Conservation (phyloP, 371 early-diverging fungal species). For the Actinomortierella ambigua region DNA sequence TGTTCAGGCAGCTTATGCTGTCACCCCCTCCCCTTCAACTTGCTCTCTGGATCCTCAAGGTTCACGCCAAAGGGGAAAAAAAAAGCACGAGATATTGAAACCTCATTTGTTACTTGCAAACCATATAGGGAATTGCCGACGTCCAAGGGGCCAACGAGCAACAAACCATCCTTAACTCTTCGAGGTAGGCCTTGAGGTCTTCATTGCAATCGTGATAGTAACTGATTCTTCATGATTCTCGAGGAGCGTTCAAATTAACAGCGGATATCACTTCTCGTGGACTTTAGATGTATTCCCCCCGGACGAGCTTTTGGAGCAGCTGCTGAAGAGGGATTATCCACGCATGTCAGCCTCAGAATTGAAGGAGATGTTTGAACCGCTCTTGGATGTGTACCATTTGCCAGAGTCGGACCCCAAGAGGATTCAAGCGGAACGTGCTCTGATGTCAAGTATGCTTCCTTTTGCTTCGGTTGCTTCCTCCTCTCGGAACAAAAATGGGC, state of each 20-base stretch:
- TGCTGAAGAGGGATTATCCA: conserved; percentile 14
- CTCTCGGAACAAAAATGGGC: too few species aligned
- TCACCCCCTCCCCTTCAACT: too few species aligned
- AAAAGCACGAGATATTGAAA: too few species aligned
- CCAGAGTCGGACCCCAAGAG: conserved; percentile 23
- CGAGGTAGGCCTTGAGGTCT: neutral
- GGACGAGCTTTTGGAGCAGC: conserved; percentile 21
- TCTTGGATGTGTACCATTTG: conserved; percentile 21
- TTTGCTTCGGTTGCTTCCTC: too few species aligned
- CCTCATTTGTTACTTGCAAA: too few species aligned
- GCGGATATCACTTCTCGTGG: neutral
- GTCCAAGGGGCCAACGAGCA: too few species aligned
- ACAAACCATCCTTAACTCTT: neutral
- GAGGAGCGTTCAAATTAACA: neutral
- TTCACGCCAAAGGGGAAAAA: too few species aligned
- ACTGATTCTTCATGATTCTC: conserved; percentile 17
- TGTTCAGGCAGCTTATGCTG: too few species aligned
- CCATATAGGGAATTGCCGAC: too few species aligned
- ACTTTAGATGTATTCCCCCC: conserved; percentile 32
- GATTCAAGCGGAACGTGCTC: conserved; percentile 19
- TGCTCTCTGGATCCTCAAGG: too few species aligned
- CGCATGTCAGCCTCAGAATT: conserved; percentile 11
- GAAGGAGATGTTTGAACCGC: conserved; percentile 11
- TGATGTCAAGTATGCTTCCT: conserved; percentile 14
- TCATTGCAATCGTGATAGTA: conserved; percentile 1